These are phyloP conservation scores for Protostelium mycophagum DNA, from an alignment of 78 protist genomes.

Conservation along the genomic window DNA sequence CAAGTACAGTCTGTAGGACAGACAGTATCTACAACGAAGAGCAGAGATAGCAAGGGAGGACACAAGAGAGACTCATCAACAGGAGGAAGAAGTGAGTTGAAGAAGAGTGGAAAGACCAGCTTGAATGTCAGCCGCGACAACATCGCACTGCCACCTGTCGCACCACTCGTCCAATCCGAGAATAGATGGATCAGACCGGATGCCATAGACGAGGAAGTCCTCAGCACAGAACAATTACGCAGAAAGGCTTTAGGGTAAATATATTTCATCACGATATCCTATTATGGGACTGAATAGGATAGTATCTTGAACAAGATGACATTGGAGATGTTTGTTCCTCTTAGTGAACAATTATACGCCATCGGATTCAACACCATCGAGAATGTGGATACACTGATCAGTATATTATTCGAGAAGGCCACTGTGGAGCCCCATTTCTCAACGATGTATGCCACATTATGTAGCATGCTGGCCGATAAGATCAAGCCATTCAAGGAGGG, in stretches of 20 bases:
- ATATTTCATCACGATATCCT: neutral
- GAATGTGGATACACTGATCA: neutral
- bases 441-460: neutral
- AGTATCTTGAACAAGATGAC: conserved; percentile 1
- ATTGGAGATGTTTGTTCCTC: neutral
- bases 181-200: neutral
- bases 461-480: neutral
- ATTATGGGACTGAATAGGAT: too few relatives aligned
- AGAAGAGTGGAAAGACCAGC: neutral
- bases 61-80: neutral
- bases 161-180: neutral
- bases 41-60: neutral
- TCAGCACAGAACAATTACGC: neutral
- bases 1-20: neutral
- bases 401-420: neutral
- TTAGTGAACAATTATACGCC: neutral
- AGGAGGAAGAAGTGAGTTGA: neutral
- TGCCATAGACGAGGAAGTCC: neutral
- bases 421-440: neutral
- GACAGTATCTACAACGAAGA: neutral
- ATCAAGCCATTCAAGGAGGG: neutral
- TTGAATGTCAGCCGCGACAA: neutral
- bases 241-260: neutral
- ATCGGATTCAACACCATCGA: neutral
- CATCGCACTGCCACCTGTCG: neutral